These are phyloP conservation scores for Basidiobolus meristosporus DNA, from an alignment of 371 early-diverging fungal genomes.

Conservation along the genomic window DNA sequence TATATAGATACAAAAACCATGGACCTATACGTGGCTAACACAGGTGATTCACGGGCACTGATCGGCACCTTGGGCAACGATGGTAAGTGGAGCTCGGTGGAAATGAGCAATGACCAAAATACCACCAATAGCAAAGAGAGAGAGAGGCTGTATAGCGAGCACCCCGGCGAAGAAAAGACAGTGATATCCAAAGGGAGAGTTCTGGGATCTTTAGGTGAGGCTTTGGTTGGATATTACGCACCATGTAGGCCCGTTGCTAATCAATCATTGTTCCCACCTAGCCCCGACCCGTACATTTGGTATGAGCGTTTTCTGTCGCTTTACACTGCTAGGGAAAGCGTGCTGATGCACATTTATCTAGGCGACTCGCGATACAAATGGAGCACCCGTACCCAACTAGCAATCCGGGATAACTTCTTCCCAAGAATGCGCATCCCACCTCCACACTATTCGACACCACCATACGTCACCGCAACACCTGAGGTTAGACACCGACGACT, in stretches of 20 bases:
- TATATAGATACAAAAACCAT: slow-evolving; percentile 35
- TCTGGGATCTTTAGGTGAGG: slow-evolving; percentile 57
- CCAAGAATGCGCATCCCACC: slow-evolving; percentile 37
- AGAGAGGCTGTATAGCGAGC: slow-evolving; percentile 38
- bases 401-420: slow-evolving; percentile 32
- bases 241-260: neutral
- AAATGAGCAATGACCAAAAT: slow-evolving; percentile 54
- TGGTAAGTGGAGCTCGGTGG: slow-evolving; percentile 27
- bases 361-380: slow-evolving; percentile 68
- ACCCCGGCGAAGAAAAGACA: slow-evolving; percentile 51
- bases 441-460: slow-evolving; percentile 59
- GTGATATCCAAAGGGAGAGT: slow-evolving; percentile 43
- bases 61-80: slow-evolving; percentile 14
- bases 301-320: neutral
- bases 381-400: slow-evolving; percentile 35
- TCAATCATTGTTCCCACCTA: neutral
- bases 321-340: too few relatives aligned
- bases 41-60: slow-evolving; percentile 53
- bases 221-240: neutral
- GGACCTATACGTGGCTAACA: slow-evolving; percentile 55
- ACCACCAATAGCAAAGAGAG: slow-evolving; percentile 37
- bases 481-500: slow-evolving; percentile 49
- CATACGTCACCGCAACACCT: slow-evolving; percentile 84
- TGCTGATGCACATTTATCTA: slow-evolving; percentile 25
- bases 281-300: slow-evolving; percentile 31